A percentile compares a stretch with the other conserved stretches of the same genome.
Evolutionary conservation across 805 yeast species (phyloP).

Genomic region (Wickerhamiella bombiphila): DNA sequence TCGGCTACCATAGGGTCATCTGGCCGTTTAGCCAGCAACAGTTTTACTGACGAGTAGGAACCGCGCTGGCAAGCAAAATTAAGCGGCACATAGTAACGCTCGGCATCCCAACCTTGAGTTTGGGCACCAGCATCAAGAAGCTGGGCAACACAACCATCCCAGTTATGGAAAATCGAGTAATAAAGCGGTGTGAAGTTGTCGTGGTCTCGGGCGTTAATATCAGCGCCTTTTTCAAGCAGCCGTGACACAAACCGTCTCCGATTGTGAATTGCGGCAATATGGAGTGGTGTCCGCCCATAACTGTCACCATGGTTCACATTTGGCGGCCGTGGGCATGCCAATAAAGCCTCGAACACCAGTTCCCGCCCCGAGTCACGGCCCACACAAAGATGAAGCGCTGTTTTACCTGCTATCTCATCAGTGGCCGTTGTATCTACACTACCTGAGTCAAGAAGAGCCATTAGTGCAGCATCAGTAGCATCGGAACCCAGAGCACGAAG

Average conservation of each 20-base stretch:
- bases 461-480: slow-evolving; percentile 48
- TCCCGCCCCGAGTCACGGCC: slow-evolving; percentile 19
- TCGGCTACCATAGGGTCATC: slow-evolving; percentile 36
- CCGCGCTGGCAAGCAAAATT: slow-evolving; percentile 85
- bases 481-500: slow-evolving; percentile 49
- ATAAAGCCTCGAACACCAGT: slow-evolving; percentile 21
- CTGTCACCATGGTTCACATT: slow-evolving; percentile 23
- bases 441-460: slow-evolving; percentile 32
- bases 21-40: slow-evolving; percentile 35
- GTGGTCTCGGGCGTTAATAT: slow-evolving; percentile 25
- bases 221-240: slow-evolving; percentile 28
- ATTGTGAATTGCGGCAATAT: slow-evolving; percentile 57
- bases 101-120: slow-evolving; percentile 25
- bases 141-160: slow-evolving; percentile 38
- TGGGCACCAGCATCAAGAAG: slow-evolving; percentile 35
- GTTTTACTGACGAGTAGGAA: slow-evolving; percentile 50
- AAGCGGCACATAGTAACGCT: slow-evolving; percentile 39
- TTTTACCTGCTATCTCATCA: slow-evolving; percentile 63
- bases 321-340: slow-evolving; percentile 17
- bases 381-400: slow-evolving; percentile 55
- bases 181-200: slow-evolving; percentile 60
- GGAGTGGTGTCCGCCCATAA: slow-evolving; percentile 66
- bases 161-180: slow-evolving; percentile 58
- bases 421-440: slow-evolving; percentile 46
- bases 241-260: slow-evolving; percentile 31